A percentile compares a stretch with the other conserved stretches of the same genome.
Conservation (phyloP, 768 basidiomycete species). For the Termitomyces sp. region DNA sequence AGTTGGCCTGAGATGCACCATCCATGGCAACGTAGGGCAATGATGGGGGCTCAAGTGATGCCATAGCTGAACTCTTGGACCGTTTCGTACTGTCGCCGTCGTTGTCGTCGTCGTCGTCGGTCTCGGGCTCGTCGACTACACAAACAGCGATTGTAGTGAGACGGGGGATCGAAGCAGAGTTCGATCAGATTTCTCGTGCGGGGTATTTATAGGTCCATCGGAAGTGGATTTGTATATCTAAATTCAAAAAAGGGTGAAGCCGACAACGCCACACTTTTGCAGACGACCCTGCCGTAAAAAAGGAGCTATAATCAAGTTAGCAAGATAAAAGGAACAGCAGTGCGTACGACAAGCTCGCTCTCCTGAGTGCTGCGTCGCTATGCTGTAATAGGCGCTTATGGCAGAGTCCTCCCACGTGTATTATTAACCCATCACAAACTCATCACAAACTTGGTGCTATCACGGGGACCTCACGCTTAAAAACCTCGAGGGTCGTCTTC, state of each 20-base stretch:
- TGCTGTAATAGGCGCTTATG: conserved; percentile 8
- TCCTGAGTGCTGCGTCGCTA: not conserved
- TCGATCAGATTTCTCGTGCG: conserved; percentile 6
- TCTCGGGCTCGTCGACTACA: not conserved
- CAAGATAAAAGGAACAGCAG: not conserved
- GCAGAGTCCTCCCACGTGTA: conserved; percentile 9
- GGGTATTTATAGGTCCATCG: conserved; percentile 14
- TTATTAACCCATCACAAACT: not conserved
- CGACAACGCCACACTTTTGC: conserved; percentile 8
- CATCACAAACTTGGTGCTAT: not conserved
- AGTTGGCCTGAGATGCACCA: conserved; percentile 2
- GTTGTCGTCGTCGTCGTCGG: conserved; percentile 1
- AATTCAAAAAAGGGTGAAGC: conserved; percentile 2
- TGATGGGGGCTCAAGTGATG: conserved; percentile 15
- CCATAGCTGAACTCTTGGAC: conserved; percentile 4
- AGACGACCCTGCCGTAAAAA: not conserved
- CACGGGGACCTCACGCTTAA: not conserved
- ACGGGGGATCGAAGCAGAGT: conserved; percentile 5
- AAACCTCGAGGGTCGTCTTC: not conserved
- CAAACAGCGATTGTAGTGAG: not conserved
- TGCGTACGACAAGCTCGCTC: not conserved
- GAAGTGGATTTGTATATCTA: conserved; percentile 8
- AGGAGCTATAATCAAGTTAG: not conserved
- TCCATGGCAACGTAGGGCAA: conserved; percentile 9
- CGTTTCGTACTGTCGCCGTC: not conserved